These are phyloP conservation scores for Musa itinerans DNA, from an alignment of 176 grass and related monocot genomes.

Conservation along the genomic window DNA sequence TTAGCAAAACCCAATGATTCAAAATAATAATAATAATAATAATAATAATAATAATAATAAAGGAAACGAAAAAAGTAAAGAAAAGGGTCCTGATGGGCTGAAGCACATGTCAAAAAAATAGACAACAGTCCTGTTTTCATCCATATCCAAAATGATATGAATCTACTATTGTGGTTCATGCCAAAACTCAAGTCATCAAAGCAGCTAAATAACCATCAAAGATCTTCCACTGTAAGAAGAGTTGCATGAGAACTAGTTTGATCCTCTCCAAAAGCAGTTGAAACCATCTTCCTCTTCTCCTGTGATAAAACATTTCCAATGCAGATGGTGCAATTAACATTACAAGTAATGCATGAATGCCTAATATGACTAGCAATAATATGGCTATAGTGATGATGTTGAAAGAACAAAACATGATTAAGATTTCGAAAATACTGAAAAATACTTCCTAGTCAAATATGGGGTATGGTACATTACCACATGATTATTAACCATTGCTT, in stretches of 20 bases:
- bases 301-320: slow-evolving; percentile 9
- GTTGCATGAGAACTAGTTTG: slow-evolving; percentile 45
- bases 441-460: too few relatives aligned
- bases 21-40: too few relatives aligned
- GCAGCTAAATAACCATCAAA: slow-evolving; percentile 60
- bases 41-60: too few relatives aligned
- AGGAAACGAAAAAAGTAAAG: too few relatives aligned
- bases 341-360: not conserved
- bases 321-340: not conserved
- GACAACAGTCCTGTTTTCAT: too few relatives aligned
- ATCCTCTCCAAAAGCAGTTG: slow-evolving; percentile 84
- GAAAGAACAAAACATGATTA: too few relatives aligned
- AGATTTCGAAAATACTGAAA: too few relatives aligned
- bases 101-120: not conserved
- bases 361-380: too few relatives aligned
- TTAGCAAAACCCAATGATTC: not conserved
- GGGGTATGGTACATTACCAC: too few relatives aligned
- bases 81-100: not conserved
- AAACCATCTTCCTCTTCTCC: slow-evolving; percentile 92
- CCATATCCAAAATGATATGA: not conserved
- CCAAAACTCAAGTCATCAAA: slow-evolving; percentile 7
- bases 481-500: too few relatives aligned
- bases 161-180: not conserved
- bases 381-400: too few relatives aligned
- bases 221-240: slow-evolving; percentile 73